Conservation (phyloP, 345 rosid species). For the Euclidium syriacum region DNA sequence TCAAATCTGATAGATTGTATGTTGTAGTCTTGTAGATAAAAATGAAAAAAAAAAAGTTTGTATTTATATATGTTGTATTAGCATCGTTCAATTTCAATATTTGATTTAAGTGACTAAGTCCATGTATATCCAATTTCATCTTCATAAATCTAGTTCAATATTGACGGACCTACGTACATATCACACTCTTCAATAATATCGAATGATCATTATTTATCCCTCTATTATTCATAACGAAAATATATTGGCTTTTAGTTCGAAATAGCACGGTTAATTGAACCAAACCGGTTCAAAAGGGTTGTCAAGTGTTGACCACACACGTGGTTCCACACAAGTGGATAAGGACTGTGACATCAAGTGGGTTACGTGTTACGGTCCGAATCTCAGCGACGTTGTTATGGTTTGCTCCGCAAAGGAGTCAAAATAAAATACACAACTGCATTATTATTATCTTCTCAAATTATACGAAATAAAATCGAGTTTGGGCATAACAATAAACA, state of each 20-base stretch:
- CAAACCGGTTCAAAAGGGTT: neutral
- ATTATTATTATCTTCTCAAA: neutral
- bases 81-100: neutral
- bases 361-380: neutral
- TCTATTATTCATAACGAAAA: constrained; percentile 1
- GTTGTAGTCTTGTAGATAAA: no score
- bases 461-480: neutral
- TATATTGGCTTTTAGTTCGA: constrained; percentile 4
- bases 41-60: no score
- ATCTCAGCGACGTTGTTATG: constrained; percentile 1
- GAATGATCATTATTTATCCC: neutral
- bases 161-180: constrained; percentile 4
- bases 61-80: no score
- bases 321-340: constrained; percentile 22
- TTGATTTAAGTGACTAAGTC: neutral
- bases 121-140: neutral
- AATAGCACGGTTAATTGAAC: constrained; percentile 11
- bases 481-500: neutral
- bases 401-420: constrained; percentile 1
- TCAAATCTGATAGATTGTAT: no score
- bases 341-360: constrained; percentile 15
- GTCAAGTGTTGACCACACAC: constrained; percentile 27
- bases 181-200: neutral
- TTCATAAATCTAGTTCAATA: neutral
- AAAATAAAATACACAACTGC: neutral